Evolutionary conservation across 768 basidiomycete genomes (phyloP).

Genomic region (Austroboletus festivus): DNA sequence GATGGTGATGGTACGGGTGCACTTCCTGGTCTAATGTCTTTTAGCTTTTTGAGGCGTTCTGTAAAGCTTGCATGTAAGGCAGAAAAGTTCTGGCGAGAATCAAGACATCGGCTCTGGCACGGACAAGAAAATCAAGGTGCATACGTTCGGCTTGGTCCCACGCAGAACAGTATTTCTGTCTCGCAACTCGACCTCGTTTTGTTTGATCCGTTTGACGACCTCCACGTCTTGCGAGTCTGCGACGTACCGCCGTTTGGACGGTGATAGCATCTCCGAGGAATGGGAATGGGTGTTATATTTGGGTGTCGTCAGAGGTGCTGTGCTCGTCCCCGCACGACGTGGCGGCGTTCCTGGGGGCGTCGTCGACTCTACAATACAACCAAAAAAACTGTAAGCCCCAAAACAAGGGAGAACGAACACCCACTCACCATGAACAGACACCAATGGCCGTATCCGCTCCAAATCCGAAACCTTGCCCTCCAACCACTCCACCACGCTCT

Average conservation of each 20-base stretch:
- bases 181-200: slow-evolving; percentile 72
- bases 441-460: slow-evolving; percentile 24
- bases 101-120: not conserved
- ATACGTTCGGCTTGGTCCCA: slow-evolving; percentile 79
- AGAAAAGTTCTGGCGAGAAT: slow-evolving; percentile 79
- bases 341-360: slow-evolving; percentile 63
- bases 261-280: slow-evolving; percentile 36
- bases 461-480: slow-evolving; percentile 45
- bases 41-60: slow-evolving; percentile 77
- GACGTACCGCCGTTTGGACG: slow-evolving; percentile 74
- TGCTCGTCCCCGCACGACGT: slow-evolving; percentile 23
- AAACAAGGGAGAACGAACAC: not conserved
- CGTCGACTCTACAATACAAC: slow-evolving; percentile 48
- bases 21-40: slow-evolving; percentile 60
- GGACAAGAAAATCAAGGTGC: not conserved
- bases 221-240: slow-evolving; percentile 76
- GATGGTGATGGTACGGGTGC: slow-evolving; percentile 38
- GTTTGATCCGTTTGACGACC: slow-evolving; percentile 77
- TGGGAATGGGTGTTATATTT: slow-evolving; percentile 22
- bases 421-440: slow-evolving; percentile 15
- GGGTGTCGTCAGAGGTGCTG: slow-evolving; percentile 20
- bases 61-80: slow-evolving; percentile 61
- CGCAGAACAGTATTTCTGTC: slow-evolving; percentile 83
- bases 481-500: slow-evolving; percentile 82
- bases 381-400: not conserved